Conservation (phyloP, 2,329 filamentous ascomycete species). For the Ophiostoma montium region DNA sequence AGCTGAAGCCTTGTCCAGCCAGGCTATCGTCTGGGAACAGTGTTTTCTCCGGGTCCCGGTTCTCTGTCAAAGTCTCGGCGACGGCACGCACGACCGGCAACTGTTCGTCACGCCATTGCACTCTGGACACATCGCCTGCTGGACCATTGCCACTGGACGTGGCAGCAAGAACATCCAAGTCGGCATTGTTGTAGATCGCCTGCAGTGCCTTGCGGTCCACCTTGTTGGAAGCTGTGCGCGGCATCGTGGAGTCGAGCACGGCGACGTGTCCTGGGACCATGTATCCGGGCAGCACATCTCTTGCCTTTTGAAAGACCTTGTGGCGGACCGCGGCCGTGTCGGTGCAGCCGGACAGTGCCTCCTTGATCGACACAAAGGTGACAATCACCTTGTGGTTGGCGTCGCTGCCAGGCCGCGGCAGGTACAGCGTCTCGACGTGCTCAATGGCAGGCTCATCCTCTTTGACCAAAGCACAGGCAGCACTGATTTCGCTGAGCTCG, state of each 20-base stretch:
- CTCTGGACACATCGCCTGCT: background rate
- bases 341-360: background rate
- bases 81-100: background rate
- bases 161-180: slow-evolving; percentile 11
- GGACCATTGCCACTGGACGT: no score
- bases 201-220: slow-evolving; percentile 20
- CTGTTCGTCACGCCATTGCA: background rate
- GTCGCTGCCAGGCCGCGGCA: slow-evolving; percentile 17
- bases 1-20: slow-evolving; percentile 15
- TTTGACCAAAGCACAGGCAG: slow-evolving; percentile 18
- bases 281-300: slow-evolving; percentile 14
- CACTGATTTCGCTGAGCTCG: slow-evolving; percentile 34
- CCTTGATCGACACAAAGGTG: slow-evolving; percentile 19
- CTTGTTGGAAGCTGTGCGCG: slow-evolving; percentile 22
- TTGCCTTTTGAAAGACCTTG: slow-evolving; percentile 6
- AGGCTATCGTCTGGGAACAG: slow-evolving; percentile 14
- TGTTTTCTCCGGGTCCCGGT: background rate
- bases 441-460: slow-evolving; percentile 20
- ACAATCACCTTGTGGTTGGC: slow-evolving; percentile 22
- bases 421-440: slow-evolving; percentile 22
- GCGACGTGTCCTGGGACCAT: slow-evolving; percentile 23
- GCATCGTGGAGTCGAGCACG: slow-evolving; percentile 18
- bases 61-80: slow-evolving; percentile 7
- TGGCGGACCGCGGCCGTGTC: slow-evolving; percentile 2
- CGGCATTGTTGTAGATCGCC: slow-evolving; percentile 13